A percentile compares a stretch with the other conserved stretches of the same genome.
These are phyloP conservation scores for Hyaloscypha bicolor DNA, from an alignment of 495 filamentous ascomycete species.

Conservation along the genomic window DNA sequence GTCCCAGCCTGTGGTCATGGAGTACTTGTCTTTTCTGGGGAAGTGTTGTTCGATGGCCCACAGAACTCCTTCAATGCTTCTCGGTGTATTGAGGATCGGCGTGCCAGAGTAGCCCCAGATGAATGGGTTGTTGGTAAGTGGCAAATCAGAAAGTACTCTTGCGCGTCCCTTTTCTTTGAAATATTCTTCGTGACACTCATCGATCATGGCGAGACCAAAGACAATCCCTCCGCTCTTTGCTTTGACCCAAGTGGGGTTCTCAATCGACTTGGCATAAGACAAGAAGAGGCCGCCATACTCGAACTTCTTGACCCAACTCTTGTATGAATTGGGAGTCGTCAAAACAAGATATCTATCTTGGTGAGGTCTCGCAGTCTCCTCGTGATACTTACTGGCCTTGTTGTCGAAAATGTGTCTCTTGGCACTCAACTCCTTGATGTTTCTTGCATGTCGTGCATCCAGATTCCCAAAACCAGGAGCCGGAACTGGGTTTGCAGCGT, in stretches of 20 bases:
- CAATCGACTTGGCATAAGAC: background rate
- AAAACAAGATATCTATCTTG: constrained; percentile 15
- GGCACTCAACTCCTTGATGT: background rate
- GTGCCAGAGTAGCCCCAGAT: constrained; percentile 27
- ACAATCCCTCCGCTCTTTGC: constrained; percentile 16
- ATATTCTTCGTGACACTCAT: constrained; percentile 22
- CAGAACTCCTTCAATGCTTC: constrained; percentile 14
- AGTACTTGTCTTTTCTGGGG: background rate
- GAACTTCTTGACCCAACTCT: constrained; percentile 13
- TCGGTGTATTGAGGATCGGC: constrained; percentile 5
- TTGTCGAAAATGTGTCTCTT: background rate
- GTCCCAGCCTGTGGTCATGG: constrained; percentile 9
- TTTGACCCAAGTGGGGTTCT: background rate
- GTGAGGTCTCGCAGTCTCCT: background rate
- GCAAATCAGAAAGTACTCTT: constrained; percentile 11
- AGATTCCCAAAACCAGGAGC: background rate
- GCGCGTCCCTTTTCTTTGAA: constrained; percentile 5
- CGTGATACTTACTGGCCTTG: background rate
- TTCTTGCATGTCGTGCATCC: constrained; percentile 12
- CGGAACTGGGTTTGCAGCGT: background rate
- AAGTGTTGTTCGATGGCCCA: constrained; percentile 18
- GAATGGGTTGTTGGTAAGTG: constrained; percentile 1
- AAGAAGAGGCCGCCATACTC: constrained; percentile 1
- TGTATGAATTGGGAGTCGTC: background rate
- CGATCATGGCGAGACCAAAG: constrained; percentile 24